These are phyloP conservation scores for Combretum micranthum DNA, from an alignment of 345 rosid genomes.

Conservation along the genomic window DNA sequence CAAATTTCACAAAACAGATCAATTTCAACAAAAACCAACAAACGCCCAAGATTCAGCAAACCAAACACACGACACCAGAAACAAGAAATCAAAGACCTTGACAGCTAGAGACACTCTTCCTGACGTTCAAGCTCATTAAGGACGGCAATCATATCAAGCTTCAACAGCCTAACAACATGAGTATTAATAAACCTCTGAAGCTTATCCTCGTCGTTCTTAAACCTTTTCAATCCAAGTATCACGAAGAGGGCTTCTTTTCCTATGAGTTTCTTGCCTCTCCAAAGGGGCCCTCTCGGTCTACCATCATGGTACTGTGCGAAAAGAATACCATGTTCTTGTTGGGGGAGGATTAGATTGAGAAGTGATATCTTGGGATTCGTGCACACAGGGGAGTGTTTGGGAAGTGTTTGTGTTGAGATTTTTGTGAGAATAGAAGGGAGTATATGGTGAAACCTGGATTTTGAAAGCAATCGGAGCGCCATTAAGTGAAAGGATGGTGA, in stretches of 20 bases:
- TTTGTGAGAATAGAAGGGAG: conserved; percentile 28
- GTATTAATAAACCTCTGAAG: conserved; percentile 55
- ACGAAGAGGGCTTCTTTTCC: conserved; percentile 86
- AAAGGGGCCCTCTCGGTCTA: conserved; percentile 88
- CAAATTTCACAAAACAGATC: neutral
- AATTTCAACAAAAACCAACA: neutral
- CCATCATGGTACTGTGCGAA: conserved; percentile 67
- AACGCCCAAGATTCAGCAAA: neutral
- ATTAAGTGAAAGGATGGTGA: conserved; percentile 1
- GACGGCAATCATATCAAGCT: conserved; percentile 73
- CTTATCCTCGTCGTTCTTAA: conserved; percentile 69
- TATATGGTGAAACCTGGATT: conserved; percentile 28
- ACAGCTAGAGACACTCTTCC: conserved; percentile 59
- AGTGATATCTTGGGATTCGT: conserved; percentile 14
- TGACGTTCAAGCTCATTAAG: conserved; percentile 85
- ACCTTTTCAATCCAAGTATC: conserved; percentile 64
- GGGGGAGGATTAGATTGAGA: conserved; percentile 1
- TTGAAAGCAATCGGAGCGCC: conserved; percentile 47
- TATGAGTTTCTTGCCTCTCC: conserved; percentile 89
- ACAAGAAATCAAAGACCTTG: conserved; percentile 32
- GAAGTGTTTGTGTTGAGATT: conserved; percentile 12
- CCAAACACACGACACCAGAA: neutral
- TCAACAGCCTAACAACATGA: conserved; percentile 74
- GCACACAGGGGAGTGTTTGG: conserved; percentile 12
- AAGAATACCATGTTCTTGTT: conserved; percentile 24